Evolutionary conservation across 225 moss, liverwort and hornwort species (phyloP).

Genomic region (Pleurozium schreberi): DNA sequence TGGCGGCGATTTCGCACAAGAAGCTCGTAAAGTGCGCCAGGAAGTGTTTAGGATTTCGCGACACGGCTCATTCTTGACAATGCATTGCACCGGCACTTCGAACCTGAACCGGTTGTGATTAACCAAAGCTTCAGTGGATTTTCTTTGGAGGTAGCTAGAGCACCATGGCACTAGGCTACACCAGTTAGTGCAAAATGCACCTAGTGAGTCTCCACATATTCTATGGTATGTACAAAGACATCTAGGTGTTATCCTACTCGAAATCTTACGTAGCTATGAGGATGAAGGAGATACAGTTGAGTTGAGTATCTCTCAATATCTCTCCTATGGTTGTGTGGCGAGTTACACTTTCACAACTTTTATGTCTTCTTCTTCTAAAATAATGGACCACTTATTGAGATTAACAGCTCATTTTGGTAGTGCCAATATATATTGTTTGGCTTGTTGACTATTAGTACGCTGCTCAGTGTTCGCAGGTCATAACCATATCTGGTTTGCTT

Average conservation of each 20-base stretch:
- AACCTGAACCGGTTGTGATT: not conserved
- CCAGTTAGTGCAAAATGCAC: not conserved
- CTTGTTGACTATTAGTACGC: not conserved
- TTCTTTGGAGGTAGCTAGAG: not conserved
- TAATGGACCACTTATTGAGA: not conserved
- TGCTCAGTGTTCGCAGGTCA: slow-evolving; percentile 12
- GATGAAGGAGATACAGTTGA: not conserved
- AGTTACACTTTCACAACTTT: not conserved
- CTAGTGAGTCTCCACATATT: not conserved
- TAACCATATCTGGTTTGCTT: not conserved
- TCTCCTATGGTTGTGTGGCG: not conserved
- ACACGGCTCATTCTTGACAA: not conserved
- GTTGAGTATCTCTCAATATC: not conserved
- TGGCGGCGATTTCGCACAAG: not conserved
- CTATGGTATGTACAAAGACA: not conserved
- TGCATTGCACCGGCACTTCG: not conserved
- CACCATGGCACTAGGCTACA: not conserved
- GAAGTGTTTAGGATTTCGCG: not conserved
- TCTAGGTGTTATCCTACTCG: not conserved
- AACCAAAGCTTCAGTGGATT: not conserved
- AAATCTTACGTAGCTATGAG: not conserved
- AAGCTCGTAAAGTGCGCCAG: not conserved
- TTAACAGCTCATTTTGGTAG: not conserved
- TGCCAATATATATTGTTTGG: not conserved
- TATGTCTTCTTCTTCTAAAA: not conserved